These are phyloP conservation scores for Pythium plurisporium DNA, from an alignment of 352 stramenopile species.

Conservation along the genomic window DNA sequence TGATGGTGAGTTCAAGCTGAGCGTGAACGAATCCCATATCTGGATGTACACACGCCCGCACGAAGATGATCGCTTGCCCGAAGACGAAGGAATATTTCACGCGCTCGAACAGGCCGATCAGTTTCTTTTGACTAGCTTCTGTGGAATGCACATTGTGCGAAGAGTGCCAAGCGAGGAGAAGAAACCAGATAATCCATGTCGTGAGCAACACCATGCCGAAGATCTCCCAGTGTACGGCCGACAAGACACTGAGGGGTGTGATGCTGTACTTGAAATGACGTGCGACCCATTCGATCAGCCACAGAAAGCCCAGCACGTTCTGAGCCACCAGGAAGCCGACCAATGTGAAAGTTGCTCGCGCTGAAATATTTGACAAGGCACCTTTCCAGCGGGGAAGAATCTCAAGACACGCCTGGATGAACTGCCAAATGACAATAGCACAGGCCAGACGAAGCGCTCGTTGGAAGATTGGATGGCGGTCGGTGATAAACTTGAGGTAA, in stretches of 20 bases:
- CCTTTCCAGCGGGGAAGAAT: slow-evolving; percentile 72
- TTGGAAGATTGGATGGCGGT: slow-evolving; percentile 81
- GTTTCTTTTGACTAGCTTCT: slow-evolving; percentile 59
- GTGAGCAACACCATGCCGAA: slow-evolving; percentile 76
- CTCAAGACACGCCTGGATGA: slow-evolving; percentile 81
- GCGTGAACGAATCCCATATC: slow-evolving; percentile 85
- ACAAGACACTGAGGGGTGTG: slow-evolving; percentile 65
- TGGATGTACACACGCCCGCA: slow-evolving; percentile 70
- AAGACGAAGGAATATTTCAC: slow-evolving; percentile 82
- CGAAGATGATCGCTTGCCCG: slow-evolving; percentile 76
- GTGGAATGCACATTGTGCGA: slow-evolving; percentile 46
- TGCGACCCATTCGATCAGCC: slow-evolving; percentile 72
- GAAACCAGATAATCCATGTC: slow-evolving; percentile 80
- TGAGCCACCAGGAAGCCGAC: slow-evolving; percentile 53
- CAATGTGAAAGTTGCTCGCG: slow-evolving; percentile 47
- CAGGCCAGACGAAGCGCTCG: slow-evolving; percentile 72
- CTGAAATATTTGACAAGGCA: slow-evolving; percentile 50
- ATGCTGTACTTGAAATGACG: slow-evolving; percentile 64
- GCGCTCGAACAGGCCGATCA: slow-evolving; percentile 66
- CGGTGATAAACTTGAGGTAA: slow-evolving; percentile 81
- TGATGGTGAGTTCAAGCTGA: slow-evolving; percentile 85
- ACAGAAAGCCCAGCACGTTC: slow-evolving; percentile 60
- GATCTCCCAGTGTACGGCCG: slow-evolving; percentile 69
- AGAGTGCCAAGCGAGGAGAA: slow-evolving; percentile 62
- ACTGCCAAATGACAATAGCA: slow-evolving; percentile 79